Evolutionary conservation across 169 alveolate species (phyloP).

Genomic region (Cryptosporidium xiaoi): DNA sequence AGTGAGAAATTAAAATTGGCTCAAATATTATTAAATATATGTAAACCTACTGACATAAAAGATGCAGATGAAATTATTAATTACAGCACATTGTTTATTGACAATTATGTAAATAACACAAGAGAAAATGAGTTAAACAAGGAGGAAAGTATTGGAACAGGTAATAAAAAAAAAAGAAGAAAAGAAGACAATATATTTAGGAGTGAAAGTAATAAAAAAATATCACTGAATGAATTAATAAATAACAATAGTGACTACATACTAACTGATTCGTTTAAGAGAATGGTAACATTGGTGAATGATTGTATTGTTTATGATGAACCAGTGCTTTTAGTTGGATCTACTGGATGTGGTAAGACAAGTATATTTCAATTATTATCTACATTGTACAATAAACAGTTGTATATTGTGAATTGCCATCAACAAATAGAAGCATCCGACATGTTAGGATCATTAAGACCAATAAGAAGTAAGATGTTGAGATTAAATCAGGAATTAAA

Average conservation of each 20-base stretch:
- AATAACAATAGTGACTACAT: neutral
- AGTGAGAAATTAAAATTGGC: slow-evolving; percentile 88
- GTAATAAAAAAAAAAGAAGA: slow-evolving; percentile 9
- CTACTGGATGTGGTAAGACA: slow-evolving; percentile 99
- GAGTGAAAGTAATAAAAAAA: neutral
- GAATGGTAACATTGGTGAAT: slow-evolving; percentile 89
- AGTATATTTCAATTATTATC: slow-evolving; percentile 93
- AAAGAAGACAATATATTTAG: neutral
- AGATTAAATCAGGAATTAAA: slow-evolving; percentile 31
- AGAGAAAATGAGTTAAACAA: neutral
- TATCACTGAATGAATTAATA: neutral
- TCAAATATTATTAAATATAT: slow-evolving; percentile 80
- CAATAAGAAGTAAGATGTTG: slow-evolving; percentile 80
- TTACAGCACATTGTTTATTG: neutral
- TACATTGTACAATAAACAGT: slow-evolving; percentile 77
- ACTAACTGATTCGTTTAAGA: slow-evolving; percentile 77
- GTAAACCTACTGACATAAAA: slow-evolving; percentile 38
- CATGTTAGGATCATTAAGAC: slow-evolving; percentile 94
- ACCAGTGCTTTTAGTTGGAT: slow-evolving; percentile 99
- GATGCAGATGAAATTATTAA: slow-evolving; percentile 5
- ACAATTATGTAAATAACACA: neutral
- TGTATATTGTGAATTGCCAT: slow-evolving; percentile 94
- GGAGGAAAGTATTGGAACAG: neutral
- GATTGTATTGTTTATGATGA: slow-evolving; percentile 93
- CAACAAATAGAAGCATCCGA: slow-evolving; percentile 97